Evolutionary conservation across 164 flowering plant genomes (phyloP).

Genomic region (Vitis vinifera): DNA sequence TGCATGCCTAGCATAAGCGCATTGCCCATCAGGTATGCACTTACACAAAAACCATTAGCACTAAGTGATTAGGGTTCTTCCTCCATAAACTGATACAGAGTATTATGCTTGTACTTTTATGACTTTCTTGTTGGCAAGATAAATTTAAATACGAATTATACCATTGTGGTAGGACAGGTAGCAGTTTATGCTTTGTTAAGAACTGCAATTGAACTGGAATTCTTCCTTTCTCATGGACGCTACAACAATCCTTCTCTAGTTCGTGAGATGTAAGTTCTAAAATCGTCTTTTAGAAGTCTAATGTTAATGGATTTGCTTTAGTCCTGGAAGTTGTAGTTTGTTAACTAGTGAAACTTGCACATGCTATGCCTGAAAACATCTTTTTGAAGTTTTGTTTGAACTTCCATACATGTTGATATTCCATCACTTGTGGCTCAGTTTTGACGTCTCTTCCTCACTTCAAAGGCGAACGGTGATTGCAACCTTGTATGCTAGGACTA

Average conservation of each 20-base stretch:
- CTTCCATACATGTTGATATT: not conserved
- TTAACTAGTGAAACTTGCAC: not conserved
- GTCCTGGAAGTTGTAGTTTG: not conserved
- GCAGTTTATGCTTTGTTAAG: conserved; percentile 58
- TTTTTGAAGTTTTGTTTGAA: not conserved
- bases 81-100: conserved; percentile 1
- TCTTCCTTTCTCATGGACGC: conserved; percentile 36
- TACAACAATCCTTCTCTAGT: conserved; percentile 34
- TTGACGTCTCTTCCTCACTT: not conserved
- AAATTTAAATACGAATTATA: too few species aligned
- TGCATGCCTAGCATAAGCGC: conserved; percentile 61
- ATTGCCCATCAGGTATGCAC: conserved; percentile 54
- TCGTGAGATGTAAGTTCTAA: conserved; percentile 43
- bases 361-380: not conserved
- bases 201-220: conserved; percentile 42
- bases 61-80: not conserved
- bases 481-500: not conserved
- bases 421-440: not conserved
- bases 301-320: not conserved
- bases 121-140: not conserved
- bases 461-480: too few species aligned
- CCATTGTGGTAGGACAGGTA: conserved; percentile 34
- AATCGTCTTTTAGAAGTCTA: not conserved
- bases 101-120: not conserved
- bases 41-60: not conserved